Conservation (phyloP, 2,329 filamentous ascomycete genomes). For the Fusarium siculi region DNA sequence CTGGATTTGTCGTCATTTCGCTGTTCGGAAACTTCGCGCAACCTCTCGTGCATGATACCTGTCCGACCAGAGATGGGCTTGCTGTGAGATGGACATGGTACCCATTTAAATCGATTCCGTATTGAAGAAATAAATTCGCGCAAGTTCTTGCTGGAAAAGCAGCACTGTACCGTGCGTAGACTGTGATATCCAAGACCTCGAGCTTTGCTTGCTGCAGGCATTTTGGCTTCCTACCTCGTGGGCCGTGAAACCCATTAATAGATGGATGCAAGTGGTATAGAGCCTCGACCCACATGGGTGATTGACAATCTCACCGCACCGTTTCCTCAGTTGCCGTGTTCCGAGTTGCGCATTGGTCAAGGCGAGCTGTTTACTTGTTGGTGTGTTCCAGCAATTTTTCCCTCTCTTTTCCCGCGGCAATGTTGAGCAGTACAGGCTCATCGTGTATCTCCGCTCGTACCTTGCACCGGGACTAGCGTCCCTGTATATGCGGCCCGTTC, state of each 20-base stretch:
- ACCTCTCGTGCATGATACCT: slow-evolving; percentile 26
- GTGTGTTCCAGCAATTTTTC: not conserved
- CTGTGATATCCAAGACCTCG: slow-evolving; percentile 21
- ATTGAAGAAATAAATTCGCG: slow-evolving; percentile 31
- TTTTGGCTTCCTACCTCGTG: slow-evolving; percentile 15
- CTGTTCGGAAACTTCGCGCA: slow-evolving; percentile 8
- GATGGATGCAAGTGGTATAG: slow-evolving; percentile 28
- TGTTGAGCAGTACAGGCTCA: slow-evolving; percentile 8
- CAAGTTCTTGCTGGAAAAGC: slow-evolving; percentile 14
- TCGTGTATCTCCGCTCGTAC: slow-evolving; percentile 31
- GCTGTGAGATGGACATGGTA: not conserved
- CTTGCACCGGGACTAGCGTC: slow-evolving; percentile 20
- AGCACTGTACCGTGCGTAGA: slow-evolving; percentile 13
- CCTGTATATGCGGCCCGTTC: slow-evolving; percentile 36
- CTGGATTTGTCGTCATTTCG: slow-evolving; percentile 11
- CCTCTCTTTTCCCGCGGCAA: not conserved
- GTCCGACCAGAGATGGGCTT: slow-evolving; percentile 3
- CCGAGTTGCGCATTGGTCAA: slow-evolving; percentile 37
- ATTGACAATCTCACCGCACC: slow-evolving; percentile 43
- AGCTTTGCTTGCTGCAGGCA: slow-evolving; percentile 17
- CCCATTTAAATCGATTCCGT: slow-evolving; percentile 12
- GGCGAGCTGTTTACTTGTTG: not conserved
- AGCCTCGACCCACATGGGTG: slow-evolving; percentile 37
- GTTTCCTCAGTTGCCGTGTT: slow-evolving; percentile 43
- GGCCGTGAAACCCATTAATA: slow-evolving; percentile 16